Evolutionary conservation across 441 rosid genomes (phyloP).

Genomic region (Manihot esculenta): DNA sequence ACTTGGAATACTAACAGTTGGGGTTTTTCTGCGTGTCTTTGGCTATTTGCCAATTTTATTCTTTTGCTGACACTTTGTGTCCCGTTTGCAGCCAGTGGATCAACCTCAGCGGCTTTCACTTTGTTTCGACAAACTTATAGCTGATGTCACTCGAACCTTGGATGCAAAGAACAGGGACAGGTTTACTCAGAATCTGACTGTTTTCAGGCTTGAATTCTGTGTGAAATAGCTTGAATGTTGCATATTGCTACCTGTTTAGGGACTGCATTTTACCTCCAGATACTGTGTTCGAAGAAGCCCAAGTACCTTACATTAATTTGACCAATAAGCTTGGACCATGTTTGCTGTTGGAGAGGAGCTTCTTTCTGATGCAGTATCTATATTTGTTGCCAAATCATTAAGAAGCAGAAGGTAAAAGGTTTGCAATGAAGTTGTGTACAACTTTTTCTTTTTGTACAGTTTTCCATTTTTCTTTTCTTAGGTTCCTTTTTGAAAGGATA

Average conservation of each 20-base stretch:
- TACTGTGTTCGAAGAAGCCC: constrained; percentile 29
- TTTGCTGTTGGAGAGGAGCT: background rate
- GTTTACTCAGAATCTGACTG: constrained; percentile 86
- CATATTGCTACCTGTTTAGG: constrained; percentile 4
- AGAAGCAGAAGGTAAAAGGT: constrained; percentile 11
- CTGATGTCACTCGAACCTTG: constrained; percentile 77
- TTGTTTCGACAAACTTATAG: constrained; percentile 91
- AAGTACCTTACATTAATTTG: background rate
- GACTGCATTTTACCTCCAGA: constrained; percentile 32
- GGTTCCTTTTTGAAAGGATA: background rate
- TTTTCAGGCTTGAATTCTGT: constrained; percentile 89
- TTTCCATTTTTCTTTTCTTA: background rate
- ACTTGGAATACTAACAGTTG: background rate
- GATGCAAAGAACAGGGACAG: constrained; percentile 97
- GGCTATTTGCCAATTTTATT: background rate
- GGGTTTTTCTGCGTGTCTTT: background rate
- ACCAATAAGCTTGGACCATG: background rate
- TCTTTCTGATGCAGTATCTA: background rate
- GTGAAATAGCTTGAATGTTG: constrained; percentile 46
- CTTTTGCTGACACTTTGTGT: constrained; percentile 21
- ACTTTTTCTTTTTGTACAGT: constrained; percentile 11
- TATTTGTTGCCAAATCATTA: background rate
- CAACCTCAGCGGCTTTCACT: constrained; percentile 80
- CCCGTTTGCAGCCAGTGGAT: constrained; percentile 70
- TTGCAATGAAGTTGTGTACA: constrained; percentile 17